Percentiles rank a stretch among this genome's conserved stretches.
These are phyloP conservation scores for Melampsora americana DNA, from an alignment of 1,284 basidiomycete genomes.

Conservation along the genomic window DNA sequence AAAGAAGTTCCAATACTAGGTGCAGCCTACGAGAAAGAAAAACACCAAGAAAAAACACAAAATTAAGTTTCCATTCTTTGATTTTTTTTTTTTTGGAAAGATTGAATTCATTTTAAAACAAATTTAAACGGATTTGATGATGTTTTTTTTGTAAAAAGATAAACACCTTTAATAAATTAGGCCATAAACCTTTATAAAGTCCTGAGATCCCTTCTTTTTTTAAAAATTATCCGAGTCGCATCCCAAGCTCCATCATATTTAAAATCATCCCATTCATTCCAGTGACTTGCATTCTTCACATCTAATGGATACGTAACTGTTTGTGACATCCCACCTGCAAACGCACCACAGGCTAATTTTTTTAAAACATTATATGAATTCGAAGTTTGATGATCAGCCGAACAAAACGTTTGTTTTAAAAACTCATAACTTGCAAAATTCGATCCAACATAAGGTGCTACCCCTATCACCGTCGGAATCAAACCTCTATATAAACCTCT, in stretches of 20 bases:
- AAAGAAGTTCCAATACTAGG: slow-evolving; percentile 81
- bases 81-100: too few relatives aligned
- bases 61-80: too few relatives aligned
- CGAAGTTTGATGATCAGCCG: slow-evolving; percentile 51
- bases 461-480: slow-evolving; percentile 80
- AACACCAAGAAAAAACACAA: too few relatives aligned
- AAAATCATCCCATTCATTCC: slow-evolving; percentile 69
- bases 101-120: too few relatives aligned
- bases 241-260: slow-evolving; percentile 75
- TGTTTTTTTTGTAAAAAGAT: too few relatives aligned
- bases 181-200: slow-evolving; percentile 82
- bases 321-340: slow-evolving; percentile 71
- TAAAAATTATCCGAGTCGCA: slow-evolving; percentile 68
- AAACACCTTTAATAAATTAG: slow-evolving; percentile 74
- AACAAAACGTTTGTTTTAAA: slow-evolving; percentile 50
- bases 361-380: slow-evolving; percentile 45
- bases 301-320: slow-evolving; percentile 95
- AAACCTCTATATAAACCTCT: slow-evolving; percentile 82
- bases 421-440: slow-evolving; percentile 54
- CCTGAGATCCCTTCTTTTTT: slow-evolving; percentile 70
- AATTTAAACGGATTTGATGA: too few relatives aligned
- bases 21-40: slow-evolving; percentile 63
- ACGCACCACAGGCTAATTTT: slow-evolving; percentile 58
- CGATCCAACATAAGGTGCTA: slow-evolving; percentile 76
- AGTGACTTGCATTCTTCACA: slow-evolving; percentile 94